Conservation (phyloP, 352 stramenopile genomes). For the Phytophthora chlamydospora region DNA sequence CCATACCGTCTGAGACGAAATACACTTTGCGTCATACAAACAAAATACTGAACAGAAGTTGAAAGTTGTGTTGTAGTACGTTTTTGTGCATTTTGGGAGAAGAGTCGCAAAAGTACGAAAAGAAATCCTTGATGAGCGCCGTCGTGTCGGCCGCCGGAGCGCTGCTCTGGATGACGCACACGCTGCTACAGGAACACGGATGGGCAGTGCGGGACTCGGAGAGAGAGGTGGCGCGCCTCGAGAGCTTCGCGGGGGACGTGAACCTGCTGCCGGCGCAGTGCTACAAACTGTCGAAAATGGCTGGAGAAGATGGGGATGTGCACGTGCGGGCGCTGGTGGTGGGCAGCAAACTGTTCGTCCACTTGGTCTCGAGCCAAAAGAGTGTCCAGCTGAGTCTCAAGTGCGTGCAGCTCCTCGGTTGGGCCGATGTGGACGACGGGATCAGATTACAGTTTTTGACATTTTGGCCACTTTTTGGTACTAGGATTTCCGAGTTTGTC, state of each 20-base stretch:
- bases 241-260: constrained; percentile 42
- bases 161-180: constrained; percentile 50
- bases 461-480: constrained; percentile 5
- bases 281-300: constrained; percentile 16
- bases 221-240: not conserved
- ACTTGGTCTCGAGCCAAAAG: constrained; percentile 43
- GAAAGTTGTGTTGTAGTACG: too few species aligned
- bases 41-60: too few species aligned
- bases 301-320: constrained; percentile 18
- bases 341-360: constrained; percentile 46
- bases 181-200: constrained; percentile 30
- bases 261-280: constrained; percentile 35
- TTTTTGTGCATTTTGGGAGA: too few species aligned
- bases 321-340: constrained; percentile 44
- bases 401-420: constrained; percentile 23
- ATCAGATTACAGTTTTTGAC: constrained; percentile 8
- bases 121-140: not conserved
- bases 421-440: not conserved
- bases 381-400: constrained; percentile 39
- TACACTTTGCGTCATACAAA: constrained; percentile 2
- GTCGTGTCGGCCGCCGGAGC: constrained; percentile 30
- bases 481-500: constrained; percentile 51
- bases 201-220: constrained; percentile 17
- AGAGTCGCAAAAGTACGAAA: too few species aligned
- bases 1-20: constrained; percentile 10